Evolutionary conservation across 73 alveolate genomes (phyloP).

Genomic region (Tetrahymena thermophila): DNA sequence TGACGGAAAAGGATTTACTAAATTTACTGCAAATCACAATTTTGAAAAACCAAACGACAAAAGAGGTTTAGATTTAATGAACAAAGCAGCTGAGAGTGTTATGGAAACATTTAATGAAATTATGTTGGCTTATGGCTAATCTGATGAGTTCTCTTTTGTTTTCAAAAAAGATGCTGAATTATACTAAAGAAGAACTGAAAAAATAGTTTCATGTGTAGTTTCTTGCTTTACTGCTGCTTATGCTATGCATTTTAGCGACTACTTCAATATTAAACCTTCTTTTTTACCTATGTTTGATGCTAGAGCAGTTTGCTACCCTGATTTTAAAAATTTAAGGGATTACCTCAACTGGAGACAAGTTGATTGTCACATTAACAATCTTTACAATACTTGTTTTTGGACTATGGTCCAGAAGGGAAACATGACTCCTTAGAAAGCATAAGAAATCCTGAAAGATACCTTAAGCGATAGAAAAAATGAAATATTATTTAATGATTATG

Average conservation of each 20-base stretch:
- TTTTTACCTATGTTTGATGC: conserved; percentile 94
- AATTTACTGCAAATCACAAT: conserved; percentile 75
- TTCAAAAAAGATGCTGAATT: conserved; percentile 53
- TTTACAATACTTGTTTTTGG: conserved; percentile 95
- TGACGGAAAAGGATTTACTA: conserved; percentile 95
- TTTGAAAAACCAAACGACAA: conserved; percentile 94
- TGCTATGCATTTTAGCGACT: conserved; percentile 71
- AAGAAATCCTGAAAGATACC: conserved; percentile 64
- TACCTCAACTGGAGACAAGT: conserved; percentile 92
- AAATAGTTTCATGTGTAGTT: conserved; percentile 77
- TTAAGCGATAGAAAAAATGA: conserved; percentile 88
- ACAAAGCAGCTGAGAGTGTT: conserved; percentile 78
- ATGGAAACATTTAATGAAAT: conserved; percentile 90
- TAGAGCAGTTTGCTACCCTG: conserved; percentile 91
- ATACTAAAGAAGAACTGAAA: conserved; percentile 46
- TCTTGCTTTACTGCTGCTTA: conserved; percentile 86
- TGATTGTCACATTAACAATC: conserved; percentile 93
- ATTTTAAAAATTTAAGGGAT: conserved; percentile 77
- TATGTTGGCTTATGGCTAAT: conserved; percentile 88
- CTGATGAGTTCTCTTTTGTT: conserved; percentile 94
- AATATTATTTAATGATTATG: conserved; percentile 74
- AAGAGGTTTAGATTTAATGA: conserved; percentile 74
- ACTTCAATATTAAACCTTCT: conserved; percentile 23
- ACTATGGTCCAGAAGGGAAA: conserved; percentile 73
- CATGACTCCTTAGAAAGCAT: conserved; percentile 68